phyloP scores from a whole-genome alignment of 495 filamentous ascomycete genomes.

The Evansstolkia leycettana region DNA sequence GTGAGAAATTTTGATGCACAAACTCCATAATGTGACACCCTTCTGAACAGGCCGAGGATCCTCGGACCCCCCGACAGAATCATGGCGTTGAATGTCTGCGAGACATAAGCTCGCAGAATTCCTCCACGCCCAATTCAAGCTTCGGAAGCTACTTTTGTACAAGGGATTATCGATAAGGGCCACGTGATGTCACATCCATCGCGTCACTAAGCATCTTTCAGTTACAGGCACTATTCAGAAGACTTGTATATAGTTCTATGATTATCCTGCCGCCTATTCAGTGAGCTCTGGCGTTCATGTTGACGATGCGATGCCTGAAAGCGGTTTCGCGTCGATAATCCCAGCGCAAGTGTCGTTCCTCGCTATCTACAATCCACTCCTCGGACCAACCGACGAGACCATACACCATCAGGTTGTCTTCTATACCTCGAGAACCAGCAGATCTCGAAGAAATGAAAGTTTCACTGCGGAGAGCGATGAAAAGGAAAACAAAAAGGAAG shows the following conservation, averaged over 20 bases:
- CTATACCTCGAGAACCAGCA: slow-evolving; percentile 46
- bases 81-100: slow-evolving; percentile 9
- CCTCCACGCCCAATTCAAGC: not conserved
- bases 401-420: slow-evolving; percentile 86
- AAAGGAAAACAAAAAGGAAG: slow-evolving; percentile 48
- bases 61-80: slow-evolving; percentile 10
- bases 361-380: slow-evolving; percentile 84
- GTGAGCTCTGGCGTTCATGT: not conserved
- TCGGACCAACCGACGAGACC: slow-evolving; percentile 82
- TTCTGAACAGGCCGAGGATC: slow-evolving; percentile 13
- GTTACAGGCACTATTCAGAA: too few species aligned
- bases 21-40: slow-evolving; percentile 2
- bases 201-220: not conserved
- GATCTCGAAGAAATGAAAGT: slow-evolving; percentile 21
- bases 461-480: slow-evolving; percentile 32
- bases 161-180: slow-evolving; percentile 20
- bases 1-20: slow-evolving; percentile 14
- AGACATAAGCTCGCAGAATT: slow-evolving; percentile 6
- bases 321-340: slow-evolving; percentile 30
- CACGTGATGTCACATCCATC: slow-evolving; percentile 32
- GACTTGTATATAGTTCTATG: not conserved
- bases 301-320: slow-evolving; percentile 29
- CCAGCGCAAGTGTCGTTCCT: slow-evolving; percentile 83
- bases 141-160: not conserved
- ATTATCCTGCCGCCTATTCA: slow-evolving; percentile 1